Evolutionary conservation across 306 rosid genomes (phyloP), one percentile per base, ranked within the genome.

Genomic region (Psophocarpus tetragonolobus): DNA sequence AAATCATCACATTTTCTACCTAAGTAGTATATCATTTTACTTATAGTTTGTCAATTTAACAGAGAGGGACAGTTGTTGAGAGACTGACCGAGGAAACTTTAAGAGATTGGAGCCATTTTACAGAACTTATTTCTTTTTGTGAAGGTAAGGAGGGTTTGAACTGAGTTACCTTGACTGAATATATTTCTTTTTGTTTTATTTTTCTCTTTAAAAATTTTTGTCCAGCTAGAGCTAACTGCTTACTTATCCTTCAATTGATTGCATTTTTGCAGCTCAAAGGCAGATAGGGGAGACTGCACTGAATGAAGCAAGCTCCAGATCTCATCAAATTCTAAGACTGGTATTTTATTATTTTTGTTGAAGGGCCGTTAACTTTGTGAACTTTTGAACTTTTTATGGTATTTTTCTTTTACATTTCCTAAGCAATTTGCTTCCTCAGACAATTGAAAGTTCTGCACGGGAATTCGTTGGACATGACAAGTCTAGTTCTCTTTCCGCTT

Each of bases 221-320:
- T 67, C 48, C 47, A 24, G 9, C 30, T 53, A 41, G 48, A 53
- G 62, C 41, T 33, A 75, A 66, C 38, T 60, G 68, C 74, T 79
- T 32, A 71, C 41, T 62, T 63, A 63, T 75, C 71, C 39, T 61
- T 21, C 23, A 24, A 42, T 71, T 63, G 72, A n/a, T 20, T 38
- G 32, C 29, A 39, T 26, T 77, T 87, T 85, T 63, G 29, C 90
- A 96, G 99, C 91, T 75, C 97, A 96, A 87, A 90, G 99, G 81
- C 99, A 96, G 84, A 91, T 96, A 64, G 99, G 99, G 77, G 98
- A 96, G 86, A 96, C 99, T 75, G 77, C 97, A 60, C 65, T 96
- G 84, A 96, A 96, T 84, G 98, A 92, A 88, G 93, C 96, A 73
- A 96, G 99, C 91, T 96, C 99, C 76, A 90, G 98, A 87, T 96